Evolutionary conservation across 306 rosid species (phyloP), one percentile per base, ranked within the genome.

Genomic region (Acacia crassicarpa): DNA sequence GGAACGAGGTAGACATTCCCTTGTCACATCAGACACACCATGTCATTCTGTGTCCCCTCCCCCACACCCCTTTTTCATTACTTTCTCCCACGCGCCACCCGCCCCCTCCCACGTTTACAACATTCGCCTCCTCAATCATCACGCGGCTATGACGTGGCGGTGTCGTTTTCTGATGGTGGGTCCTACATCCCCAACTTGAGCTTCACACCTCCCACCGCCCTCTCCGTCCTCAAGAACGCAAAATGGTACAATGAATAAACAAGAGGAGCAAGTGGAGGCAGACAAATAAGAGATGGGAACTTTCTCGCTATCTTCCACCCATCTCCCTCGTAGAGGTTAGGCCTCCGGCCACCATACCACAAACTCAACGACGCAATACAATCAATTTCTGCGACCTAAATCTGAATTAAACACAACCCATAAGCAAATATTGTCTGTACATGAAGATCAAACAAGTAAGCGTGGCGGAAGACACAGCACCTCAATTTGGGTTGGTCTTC

Each of bases 11-110:
- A 1, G 59, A 16, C 76, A 25, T 23, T 13, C 1, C 1, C 41
- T 14, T 8, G 33, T 45, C 59, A 46, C 22, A 25, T 25, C 59
- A 25, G 2, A 14, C 59, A 72, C 4, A 6, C 22, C 41, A 46
- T 72, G 76, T 72, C 76, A 25, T 72, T 46, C 76, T 2, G 76
- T 72, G 76, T 72, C 59, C 3, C 59, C 76, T 25, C 43, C 17
- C 33, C 54, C 19, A 6, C 8, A 5, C 41, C 41, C 41, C 41
- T 38, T 38, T 38, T 38, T 38, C 41, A 38, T 16, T 49, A 6
- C 13, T 20, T 56, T 8, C 27, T 56, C 62, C 30, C 27, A 58
- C 65, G 13, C 27, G 4, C 32, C 56, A 2, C 7, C 17, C 6
- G 27, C 27, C 27, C 27, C 27, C 27, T 27, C 27, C 27, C 56